phyloP scores from a whole-genome alignment of 2,329 filamentous ascomycete species.

The Colletotrichum sp. region DNA sequence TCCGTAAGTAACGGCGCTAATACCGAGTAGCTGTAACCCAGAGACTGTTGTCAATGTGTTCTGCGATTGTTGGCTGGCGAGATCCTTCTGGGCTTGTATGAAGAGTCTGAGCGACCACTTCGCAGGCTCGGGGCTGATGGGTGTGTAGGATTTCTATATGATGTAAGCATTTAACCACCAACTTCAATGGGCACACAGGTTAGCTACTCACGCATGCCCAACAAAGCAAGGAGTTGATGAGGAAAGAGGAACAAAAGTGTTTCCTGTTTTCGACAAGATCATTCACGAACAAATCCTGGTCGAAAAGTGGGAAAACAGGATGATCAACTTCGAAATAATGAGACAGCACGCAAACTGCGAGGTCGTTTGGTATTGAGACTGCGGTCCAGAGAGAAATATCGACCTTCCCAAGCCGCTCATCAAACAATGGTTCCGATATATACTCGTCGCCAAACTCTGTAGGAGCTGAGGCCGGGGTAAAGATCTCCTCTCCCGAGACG shows the following conservation, averaged over 20 bases:
- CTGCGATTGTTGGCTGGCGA: neutral
- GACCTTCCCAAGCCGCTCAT: neutral
- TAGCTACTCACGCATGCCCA: slow-evolving; percentile 6
- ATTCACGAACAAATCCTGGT: neutral
- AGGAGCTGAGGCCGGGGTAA: neutral
- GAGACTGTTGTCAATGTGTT: neutral
- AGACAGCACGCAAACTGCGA: neutral
- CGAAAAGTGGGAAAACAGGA: neutral
- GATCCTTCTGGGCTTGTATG: neutral
- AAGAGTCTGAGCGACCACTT: neutral
- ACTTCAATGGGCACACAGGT: too few species aligned
- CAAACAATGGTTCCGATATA: neutral
- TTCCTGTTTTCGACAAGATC: neutral
- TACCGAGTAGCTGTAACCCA: neutral
- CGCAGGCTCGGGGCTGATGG: neutral
- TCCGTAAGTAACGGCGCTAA: neutral
- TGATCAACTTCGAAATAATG: slow-evolving; percentile 10
- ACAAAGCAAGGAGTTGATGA: neutral
- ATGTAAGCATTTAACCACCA: neutral
- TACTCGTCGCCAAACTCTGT: neutral
- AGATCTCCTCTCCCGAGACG: neutral
- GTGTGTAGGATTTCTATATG: neutral
- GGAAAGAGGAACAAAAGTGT: neutral
- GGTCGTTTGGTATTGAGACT: neutral
- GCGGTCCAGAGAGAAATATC: neutral